Base-by-base conservation (phyloP, 1,139 yeast species). In the Yamadazyma blattariae region DNA sequence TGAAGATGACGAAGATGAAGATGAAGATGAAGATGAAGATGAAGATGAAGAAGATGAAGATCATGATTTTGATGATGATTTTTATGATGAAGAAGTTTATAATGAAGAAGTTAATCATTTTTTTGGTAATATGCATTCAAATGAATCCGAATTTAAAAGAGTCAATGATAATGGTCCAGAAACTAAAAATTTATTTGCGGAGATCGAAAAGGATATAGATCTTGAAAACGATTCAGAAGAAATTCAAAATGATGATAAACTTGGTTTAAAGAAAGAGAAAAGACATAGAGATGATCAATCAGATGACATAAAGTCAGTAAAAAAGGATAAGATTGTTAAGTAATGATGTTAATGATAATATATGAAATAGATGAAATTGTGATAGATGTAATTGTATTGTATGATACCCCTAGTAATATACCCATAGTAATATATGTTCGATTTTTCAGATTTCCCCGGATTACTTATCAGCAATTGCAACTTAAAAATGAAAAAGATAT, bases 161-260 rank as follows among this genome's bases (percentile, higher is more conserved):
- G 7, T 17, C 7, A 27, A 37, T 23, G 19, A 7, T 5, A 27
- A 37, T 23, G 19, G 19, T 5, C 29, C 38, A 2, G 31, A 33
- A 25, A 24, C 36, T 10, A 45, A 42, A 28, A 46, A 51, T 37
- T 32, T 52, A 20, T 52, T 51, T 36, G 49, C 48, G 31, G 48
- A 41, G 22, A 47, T 51, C 20, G 50, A 51, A 32, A 39, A 37
- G 20, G 54, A 50, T 27, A 35, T 44, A 13, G 47, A 36, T 12
- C 21, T 27, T 17, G 19, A 5, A 17, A 17, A 17, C n/a, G n/a
- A n/a, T n/a, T n/a, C n/a, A n/a, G n/a, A n/a, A n/a, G n/a, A n/a
- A n/a, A n/a, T n/a, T n/a, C n/a, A n/a, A n/a, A n/a, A n/a, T n/a
- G n/a, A n/a, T n/a, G n/a, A n/a, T n/a, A n/a, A n/a, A n/a, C n/a